Conservation (phyloP, 1,284 basidiomycete species). For the Somion occarium region DNA sequence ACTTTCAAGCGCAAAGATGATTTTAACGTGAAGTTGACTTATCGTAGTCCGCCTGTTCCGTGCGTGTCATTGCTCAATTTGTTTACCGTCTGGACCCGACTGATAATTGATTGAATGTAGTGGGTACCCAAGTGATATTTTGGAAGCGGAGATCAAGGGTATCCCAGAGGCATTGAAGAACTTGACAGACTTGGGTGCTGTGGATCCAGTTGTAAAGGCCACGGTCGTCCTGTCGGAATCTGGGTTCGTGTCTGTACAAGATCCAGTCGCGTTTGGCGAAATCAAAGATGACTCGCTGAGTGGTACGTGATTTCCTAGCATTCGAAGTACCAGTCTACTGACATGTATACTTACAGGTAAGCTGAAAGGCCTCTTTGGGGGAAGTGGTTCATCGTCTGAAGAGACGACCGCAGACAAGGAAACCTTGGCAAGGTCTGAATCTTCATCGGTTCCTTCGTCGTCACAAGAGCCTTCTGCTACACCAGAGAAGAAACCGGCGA, state of each 20-base stretch:
- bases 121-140: conserved; percentile 62
- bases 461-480: conserved; percentile 25
- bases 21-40: conserved; percentile 68
- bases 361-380: conserved; percentile 82
- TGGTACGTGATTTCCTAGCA: conserved; percentile 37
- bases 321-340: background rate
- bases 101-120: conserved; percentile 27
- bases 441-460: conserved; percentile 15
- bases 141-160: conserved; percentile 65
- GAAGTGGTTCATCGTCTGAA: conserved; percentile 37
- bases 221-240: conserved; percentile 80
- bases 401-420: conserved; percentile 12
- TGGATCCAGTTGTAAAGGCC: conserved; percentile 75
- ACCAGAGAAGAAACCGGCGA: conserved; percentile 23
- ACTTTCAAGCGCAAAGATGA: conserved; percentile 80
- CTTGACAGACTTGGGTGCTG: conserved; percentile 66
- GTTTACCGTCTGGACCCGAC: background rate
- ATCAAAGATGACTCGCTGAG: conserved; percentile 74
- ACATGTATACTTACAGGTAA: conserved; percentile 46
- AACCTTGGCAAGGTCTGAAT: conserved; percentile 10
- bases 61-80: conserved; percentile 31
- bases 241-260: conserved; percentile 76
- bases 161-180: conserved; percentile 69
- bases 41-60: conserved; percentile 57
- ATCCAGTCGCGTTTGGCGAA: conserved; percentile 71